Conservation (phyloP, 768 basidiomycete genomes). For the Kwoniella bestiolae region DNA sequence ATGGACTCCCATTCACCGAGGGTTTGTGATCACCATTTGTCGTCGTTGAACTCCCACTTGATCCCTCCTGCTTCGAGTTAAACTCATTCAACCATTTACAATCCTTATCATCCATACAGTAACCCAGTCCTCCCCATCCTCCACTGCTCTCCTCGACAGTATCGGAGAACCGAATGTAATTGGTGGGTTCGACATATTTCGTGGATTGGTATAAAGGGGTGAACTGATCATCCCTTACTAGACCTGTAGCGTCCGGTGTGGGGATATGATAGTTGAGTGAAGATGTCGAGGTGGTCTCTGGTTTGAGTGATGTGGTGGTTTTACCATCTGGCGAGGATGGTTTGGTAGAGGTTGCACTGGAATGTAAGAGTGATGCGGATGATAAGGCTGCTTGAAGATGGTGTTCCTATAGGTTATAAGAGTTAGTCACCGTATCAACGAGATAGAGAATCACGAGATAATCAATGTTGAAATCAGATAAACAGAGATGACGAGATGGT, state of each 20-base stretch:
- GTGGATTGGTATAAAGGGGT: slow-evolving; percentile 71
- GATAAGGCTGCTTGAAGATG: slow-evolving; percentile 61
- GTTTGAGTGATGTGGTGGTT: slow-evolving; percentile 29
- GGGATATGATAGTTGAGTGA: slow-evolving; percentile 71
- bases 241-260: slow-evolving; percentile 83
- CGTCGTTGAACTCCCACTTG: slow-evolving; percentile 52
- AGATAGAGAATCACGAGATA: too few species aligned
- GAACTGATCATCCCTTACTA: slow-evolving; percentile 70
- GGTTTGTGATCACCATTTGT: slow-evolving; percentile 1
- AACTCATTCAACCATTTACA: slow-evolving; percentile 92
- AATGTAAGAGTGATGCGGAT: slow-evolving; percentile 57
- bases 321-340: slow-evolving; percentile 38
- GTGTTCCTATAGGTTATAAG: slow-evolving; percentile 52
- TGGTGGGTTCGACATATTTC: slow-evolving; percentile 75
- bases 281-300: slow-evolving; percentile 55
- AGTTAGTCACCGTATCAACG: not conserved
- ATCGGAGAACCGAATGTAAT: slow-evolving; percentile 79
- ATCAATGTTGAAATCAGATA: slow-evolving; percentile 12
- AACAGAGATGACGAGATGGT: slow-evolving; percentile 9
- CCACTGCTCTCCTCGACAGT: slow-evolving; percentile 74
- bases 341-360: slow-evolving; percentile 30
- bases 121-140: slow-evolving; percentile 74
- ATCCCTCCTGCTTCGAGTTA: slow-evolving; percentile 72
- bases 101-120: slow-evolving; percentile 96
- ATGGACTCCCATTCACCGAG: slow-evolving; percentile 6